phyloP scores from a whole-genome alignment of 306 rosid species.

The Hylodesmum podocarpum region DNA sequence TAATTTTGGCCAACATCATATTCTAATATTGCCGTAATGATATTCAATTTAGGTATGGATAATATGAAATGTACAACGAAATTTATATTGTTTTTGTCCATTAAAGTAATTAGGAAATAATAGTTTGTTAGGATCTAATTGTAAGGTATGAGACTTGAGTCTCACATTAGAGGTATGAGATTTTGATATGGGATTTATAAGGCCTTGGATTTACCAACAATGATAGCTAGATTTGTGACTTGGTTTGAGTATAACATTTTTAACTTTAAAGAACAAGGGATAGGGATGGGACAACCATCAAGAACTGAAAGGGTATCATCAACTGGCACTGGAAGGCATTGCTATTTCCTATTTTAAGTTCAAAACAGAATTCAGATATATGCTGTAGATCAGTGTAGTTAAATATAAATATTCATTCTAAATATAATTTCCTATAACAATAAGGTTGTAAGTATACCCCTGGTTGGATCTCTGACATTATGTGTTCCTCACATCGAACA shows the following conservation, averaged over 20 bases:
- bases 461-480: conserved; percentile 56
- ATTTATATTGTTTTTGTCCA: neutral
- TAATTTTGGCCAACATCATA: neutral
- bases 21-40: neutral
- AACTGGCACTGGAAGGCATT: neutral
- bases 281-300: neutral
- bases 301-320: neutral
- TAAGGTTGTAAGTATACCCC: conserved; percentile 53
- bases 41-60: neutral
- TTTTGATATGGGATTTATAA: neutral
- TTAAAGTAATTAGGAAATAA: neutral
- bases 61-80: neutral
- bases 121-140: neutral
- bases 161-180: neutral
- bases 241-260: neutral
- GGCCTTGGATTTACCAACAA: neutral
- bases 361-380: neutral
- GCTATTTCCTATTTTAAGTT: neutral
- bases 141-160: neutral
- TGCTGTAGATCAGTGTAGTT: conserved; percentile 9
- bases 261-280: neutral
- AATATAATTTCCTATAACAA: neutral
- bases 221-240: neutral
- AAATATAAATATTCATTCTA: neutral
- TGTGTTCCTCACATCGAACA: conserved; percentile 88